These are phyloP conservation scores for Dendrobium nobile DNA, from an alignment of 106 monocot genomes.

Conservation along the genomic window DNA sequence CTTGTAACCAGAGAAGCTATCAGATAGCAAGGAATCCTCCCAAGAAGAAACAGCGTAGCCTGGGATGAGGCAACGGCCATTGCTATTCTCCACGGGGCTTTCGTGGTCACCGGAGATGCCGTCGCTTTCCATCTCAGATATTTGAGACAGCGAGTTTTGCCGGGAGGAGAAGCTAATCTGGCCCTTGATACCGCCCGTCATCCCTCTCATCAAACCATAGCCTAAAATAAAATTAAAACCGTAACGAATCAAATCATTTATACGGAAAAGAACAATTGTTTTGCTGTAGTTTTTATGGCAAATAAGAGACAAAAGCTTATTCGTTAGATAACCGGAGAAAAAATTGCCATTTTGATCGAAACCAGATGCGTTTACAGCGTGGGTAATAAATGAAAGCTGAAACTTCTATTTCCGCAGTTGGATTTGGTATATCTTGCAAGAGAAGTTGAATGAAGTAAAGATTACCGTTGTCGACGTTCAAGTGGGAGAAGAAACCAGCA, in stretches of 20 bases:
- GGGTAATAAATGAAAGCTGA: background rate
- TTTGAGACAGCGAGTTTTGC: slow-evolving; percentile 68
- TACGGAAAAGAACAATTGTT: background rate
- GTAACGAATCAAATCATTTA: background rate
- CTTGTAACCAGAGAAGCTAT: slow-evolving; percentile 41
- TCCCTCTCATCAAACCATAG: slow-evolving; percentile 36
- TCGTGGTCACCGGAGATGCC: slow-evolving; percentile 35
- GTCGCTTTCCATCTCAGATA: slow-evolving; percentile 59
- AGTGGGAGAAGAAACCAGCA: slow-evolving; percentile 42
- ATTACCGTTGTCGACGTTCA: slow-evolving; percentile 42
- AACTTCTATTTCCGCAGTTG: background rate
- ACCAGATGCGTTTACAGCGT: background rate
- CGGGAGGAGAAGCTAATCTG: slow-evolving; percentile 76
- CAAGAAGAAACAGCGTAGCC: slow-evolving; percentile 49
- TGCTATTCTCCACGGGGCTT: slow-evolving; percentile 11
- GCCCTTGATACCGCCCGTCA: slow-evolving; percentile 32
- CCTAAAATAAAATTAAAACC: slow-evolving; percentile 21
- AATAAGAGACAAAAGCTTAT: background rate
- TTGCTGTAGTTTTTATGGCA: background rate
- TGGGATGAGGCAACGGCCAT: slow-evolving; percentile 35
- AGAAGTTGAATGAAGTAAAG: background rate
- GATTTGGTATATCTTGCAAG: background rate
- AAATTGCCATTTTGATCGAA: slow-evolving; percentile 6
- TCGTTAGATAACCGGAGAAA: background rate
- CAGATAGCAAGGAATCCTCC: slow-evolving; percentile 54